Evolutionary conservation across 345 rosid genomes (phyloP), one percentile per base, ranked within the genome.

Genomic region (Eucalyptus coolabah): DNA sequence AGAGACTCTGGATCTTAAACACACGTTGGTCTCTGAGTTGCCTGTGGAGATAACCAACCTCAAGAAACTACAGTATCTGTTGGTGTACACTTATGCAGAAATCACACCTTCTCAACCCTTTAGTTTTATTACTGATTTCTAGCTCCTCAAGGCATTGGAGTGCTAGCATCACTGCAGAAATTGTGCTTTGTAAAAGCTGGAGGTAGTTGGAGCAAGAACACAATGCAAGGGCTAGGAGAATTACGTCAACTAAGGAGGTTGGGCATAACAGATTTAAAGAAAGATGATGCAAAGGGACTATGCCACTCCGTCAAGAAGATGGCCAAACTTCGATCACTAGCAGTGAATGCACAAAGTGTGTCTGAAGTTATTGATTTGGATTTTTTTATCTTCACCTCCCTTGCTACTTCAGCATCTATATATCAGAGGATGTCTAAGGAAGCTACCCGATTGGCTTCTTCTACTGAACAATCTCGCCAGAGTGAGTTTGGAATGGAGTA

Each of bases 351-450:
- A 45, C 1, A 45, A 45, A 45, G 49, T 45, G 49, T 1, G 12
- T 45, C 4, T 45, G 1, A 45, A 10, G 12, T 45, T 45, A 45
- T 45, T 45, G 49, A 45, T 45, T 45, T 45, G 49, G 4, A 45
- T 45, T 9, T 45, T n/a, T 9, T 1, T 45, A 45, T 45, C 49
- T 45, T 10, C 49, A 45, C 12, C 49, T 4, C 37, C 77, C 6
- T 5, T 0, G 2, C 37, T 65, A 37, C 37, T 65, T n/a, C 3
- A 0, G 0, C 0, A 1, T 65, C 6, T 65, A 45, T 9, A 45
- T 45, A 45, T 45, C 1, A 9, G 1, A 45, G 47, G 49, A 10
- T 10, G 49, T 45, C 49, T 45, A 45, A 45, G 3, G 49, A 45
- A 9, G 49, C 49, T 45, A 45, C 77, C 37, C n/a, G 0, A 45